These are phyloP conservation scores for Cardiospermum halicacabum DNA, from an alignment of 345 rosid genomes.

Conservation along the genomic window DNA sequence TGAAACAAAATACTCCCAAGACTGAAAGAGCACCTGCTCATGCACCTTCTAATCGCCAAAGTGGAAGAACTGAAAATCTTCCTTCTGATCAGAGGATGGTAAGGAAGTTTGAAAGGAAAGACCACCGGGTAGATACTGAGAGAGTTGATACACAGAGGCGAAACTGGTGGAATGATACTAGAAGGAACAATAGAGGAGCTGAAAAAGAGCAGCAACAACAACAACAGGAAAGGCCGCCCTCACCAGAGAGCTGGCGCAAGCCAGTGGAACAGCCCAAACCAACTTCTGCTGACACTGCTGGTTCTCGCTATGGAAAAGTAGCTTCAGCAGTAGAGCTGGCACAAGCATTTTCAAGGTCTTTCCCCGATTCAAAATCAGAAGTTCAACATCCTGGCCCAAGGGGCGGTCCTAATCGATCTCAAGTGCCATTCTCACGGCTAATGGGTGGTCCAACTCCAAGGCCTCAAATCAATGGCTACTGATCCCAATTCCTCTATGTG, in stretches of 20 bases:
- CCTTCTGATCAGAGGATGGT: slow-evolving; percentile 42
- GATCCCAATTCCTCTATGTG: slow-evolving; percentile 1
- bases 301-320: slow-evolving; percentile 54
- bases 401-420: slow-evolving; percentile 35
- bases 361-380: slow-evolving; percentile 44
- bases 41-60: slow-evolving; percentile 20
- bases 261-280: slow-evolving; percentile 52
- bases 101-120: slow-evolving; percentile 51
- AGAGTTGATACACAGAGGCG: slow-evolving; percentile 50
- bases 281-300: slow-evolving; percentile 40
- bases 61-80: slow-evolving; percentile 36
- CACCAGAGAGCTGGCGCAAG: slow-evolving; percentile 86
- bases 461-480: slow-evolving; percentile 70
- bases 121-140: slow-evolving; percentile 34
- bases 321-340: slow-evolving; percentile 79
- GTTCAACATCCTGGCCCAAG: slow-evolving; percentile 29
- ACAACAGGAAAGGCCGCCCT: slow-evolving; percentile 56
- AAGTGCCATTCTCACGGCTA: slow-evolving; percentile 67
- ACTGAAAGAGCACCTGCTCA: slow-evolving; percentile 44
- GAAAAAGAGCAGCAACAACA: slow-evolving; percentile 44
- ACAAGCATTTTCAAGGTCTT: slow-evolving; percentile 62
- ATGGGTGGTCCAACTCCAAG: slow-evolving; percentile 43
- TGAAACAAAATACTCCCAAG: slow-evolving; percentile 31
- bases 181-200: slow-evolving; percentile 36
- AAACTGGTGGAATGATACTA: slow-evolving; percentile 59